These are phyloP conservation scores for Aeschynomene evenia DNA, from an alignment of 306 rosid species.

Conservation along the genomic window DNA sequence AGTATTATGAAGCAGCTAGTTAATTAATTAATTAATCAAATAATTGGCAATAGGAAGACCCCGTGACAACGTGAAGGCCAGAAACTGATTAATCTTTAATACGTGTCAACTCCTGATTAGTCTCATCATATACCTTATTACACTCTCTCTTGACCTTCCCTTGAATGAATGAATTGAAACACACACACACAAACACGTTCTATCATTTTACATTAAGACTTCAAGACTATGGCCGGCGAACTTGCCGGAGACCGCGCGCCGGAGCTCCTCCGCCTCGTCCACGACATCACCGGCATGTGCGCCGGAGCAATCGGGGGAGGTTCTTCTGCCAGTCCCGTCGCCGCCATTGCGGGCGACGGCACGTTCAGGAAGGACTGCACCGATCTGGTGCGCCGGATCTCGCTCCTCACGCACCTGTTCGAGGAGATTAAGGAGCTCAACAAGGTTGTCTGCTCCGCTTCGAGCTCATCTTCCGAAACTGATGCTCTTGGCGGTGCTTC, in stretches of 20 bases:
- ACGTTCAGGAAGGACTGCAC: conserved; percentile 74
- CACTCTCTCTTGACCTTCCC: conserved; percentile 33
- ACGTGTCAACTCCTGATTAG: conserved; percentile 35
- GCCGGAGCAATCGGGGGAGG: conserved; percentile 16
- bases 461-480: conserved; percentile 32
- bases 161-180: not conserved
- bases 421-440: conserved; percentile 75
- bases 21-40: too few species aligned
- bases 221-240: conserved; percentile 57
- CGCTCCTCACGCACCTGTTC: conserved; percentile 71
- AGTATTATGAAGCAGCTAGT: too few species aligned
- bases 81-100: not conserved
- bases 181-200: not conserved
- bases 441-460: conserved; percentile 34
- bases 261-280: conserved; percentile 51
- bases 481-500: not conserved
- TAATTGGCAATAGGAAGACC: too few species aligned
- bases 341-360: conserved; percentile 32
- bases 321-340: conserved; percentile 7
- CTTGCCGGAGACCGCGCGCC: conserved; percentile 48
- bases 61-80: conserved; percentile 34
- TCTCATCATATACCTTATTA: conserved; percentile 16
- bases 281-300: conserved; percentile 57
- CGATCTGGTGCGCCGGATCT: conserved; percentile 96
- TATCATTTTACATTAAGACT: not conserved